phyloP scores from a whole-genome alignment of 176 grass and related monocot genomes.

The Otatea glauca region DNA sequence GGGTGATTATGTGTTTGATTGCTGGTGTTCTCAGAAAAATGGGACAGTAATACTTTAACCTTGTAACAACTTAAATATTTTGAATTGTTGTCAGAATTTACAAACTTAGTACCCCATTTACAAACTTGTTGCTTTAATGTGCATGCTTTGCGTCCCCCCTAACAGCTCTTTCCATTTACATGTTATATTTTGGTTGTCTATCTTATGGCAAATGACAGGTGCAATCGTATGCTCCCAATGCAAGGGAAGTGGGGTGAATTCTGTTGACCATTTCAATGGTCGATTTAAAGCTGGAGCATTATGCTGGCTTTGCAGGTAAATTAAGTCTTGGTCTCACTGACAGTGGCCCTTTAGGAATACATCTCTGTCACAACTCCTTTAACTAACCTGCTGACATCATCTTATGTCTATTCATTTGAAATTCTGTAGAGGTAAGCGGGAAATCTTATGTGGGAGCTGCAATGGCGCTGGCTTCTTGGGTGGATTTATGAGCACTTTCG shows the following conservation, averaged over 20 bases:
- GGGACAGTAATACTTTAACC: background rate
- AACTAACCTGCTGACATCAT: background rate
- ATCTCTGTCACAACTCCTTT: background rate
- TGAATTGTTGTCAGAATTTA: background rate
- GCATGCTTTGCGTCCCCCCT: background rate
- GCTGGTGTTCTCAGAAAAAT: constrained; percentile 17
- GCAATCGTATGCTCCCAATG: constrained; percentile 69
- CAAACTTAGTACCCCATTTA: background rate
- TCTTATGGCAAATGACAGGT: constrained; percentile 56
- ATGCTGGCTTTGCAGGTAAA: constrained; percentile 99
- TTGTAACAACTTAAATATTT: background rate
- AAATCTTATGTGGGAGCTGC: constrained; percentile 89
- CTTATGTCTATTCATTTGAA: background rate
- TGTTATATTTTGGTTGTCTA: background rate
- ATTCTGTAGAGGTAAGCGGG: constrained; percentile 68
- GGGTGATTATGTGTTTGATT: constrained; percentile 6
- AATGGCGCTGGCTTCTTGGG: constrained; percentile 94
- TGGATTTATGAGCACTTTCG: constrained; percentile 74
- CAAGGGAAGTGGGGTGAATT: constrained; percentile 76
- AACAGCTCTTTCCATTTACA: background rate
- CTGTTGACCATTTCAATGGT: constrained; percentile 81
- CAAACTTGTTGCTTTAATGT: background rate
- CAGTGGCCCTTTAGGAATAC: background rate
- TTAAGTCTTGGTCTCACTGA: background rate
- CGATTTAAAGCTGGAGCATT: constrained; percentile 84